Base-by-base conservation (phyloP, 345 rosid species). In the Arabis alpina region DNA sequence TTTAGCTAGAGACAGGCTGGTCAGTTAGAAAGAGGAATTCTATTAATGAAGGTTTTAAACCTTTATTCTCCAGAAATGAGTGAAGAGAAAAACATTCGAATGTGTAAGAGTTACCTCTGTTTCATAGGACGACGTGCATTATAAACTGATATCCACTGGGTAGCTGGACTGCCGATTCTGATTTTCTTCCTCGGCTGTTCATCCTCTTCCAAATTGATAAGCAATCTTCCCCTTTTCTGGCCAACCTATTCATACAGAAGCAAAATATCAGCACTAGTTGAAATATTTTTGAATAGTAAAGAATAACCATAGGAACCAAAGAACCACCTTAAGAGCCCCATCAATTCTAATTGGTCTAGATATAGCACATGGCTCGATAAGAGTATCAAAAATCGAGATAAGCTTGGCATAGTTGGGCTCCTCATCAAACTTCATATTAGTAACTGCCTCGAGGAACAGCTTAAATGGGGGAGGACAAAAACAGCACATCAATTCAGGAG, bases 71-170 rank as follows among this genome's bases (percentile, higher is more conserved):
- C 43, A 24, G 37, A 73, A 65, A 23, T 66, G 45, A 30, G 56
- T 42, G 41, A 49, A 19, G 67, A 51, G 30, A 28, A 49, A 41
- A 16, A 13, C 3, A 55, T 23, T 16, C n/a, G 14, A 15, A 54
- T 54, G 52, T 54, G 64, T 37, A 36, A n/a, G 10, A 54, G 25
- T 48, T 74, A 89, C 94, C 97, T 82, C 74, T 93, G 98, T 82
- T 93, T 93, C 96, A 93, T 93, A 48, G 98, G 96, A 58, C 88
- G 89, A 37, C 90, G 96, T 27, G 96, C 92, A 79, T 85, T 89
- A 75, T 93, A 89, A 53, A 93, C 96, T 64, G 93, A 91, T 61
- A 89, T 84, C 97, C 98, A 91, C 75, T 93, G 98, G 13, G 88
- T 85, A 65, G 98, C 95, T 8, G 97, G 93, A 83, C 85, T 91